Conservation (phyloP, 2,329 filamentous ascomycete genomes). For the Ceratocystis colombiana region DNA sequence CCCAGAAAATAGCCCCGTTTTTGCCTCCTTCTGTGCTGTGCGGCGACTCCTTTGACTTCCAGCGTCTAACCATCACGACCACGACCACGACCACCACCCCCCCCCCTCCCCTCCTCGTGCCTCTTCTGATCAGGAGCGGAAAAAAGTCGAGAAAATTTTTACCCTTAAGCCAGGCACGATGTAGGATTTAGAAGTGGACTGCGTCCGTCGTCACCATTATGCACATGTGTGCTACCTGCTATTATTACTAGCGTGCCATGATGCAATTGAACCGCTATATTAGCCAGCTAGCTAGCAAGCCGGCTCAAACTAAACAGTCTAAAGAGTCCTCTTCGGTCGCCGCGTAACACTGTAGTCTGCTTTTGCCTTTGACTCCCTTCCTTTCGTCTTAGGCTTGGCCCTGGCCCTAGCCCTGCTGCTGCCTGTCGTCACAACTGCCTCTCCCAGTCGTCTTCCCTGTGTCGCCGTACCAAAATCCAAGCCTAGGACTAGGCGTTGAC, state of each 20-base stretch:
- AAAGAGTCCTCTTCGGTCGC: slow-evolving; percentile 6
- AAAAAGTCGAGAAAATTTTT: neutral
- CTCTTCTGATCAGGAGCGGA: neutral
- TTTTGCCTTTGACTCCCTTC: slow-evolving; percentile 6
- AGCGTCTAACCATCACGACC: neutral
- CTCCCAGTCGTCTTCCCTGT: slow-evolving; percentile 1
- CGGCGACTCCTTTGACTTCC: neutral
- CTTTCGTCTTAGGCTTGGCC: slow-evolving; percentile 10
- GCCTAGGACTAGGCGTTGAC: slow-evolving; percentile 19
- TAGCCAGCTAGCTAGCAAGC: no score
- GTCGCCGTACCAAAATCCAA: slow-evolving; percentile 18
- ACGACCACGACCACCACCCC: no score
- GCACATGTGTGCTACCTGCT: neutral
- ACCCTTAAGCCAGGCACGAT: no score
- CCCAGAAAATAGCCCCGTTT: slow-evolving; percentile 9
- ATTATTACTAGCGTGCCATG: neutral
- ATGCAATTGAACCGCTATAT: no score
- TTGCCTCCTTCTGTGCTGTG: neutral
- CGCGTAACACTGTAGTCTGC: slow-evolving; percentile 6
- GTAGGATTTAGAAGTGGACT: neutral
- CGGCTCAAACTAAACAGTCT: neutral
- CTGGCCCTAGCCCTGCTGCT: slow-evolving; percentile 14
- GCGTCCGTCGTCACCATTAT: neutral
- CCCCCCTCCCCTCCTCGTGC: neutral
- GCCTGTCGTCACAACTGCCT: slow-evolving; percentile 2